Evolutionary conservation across 306 rosid species (phyloP).

Genomic region (Castanopsis chinensis): DNA sequence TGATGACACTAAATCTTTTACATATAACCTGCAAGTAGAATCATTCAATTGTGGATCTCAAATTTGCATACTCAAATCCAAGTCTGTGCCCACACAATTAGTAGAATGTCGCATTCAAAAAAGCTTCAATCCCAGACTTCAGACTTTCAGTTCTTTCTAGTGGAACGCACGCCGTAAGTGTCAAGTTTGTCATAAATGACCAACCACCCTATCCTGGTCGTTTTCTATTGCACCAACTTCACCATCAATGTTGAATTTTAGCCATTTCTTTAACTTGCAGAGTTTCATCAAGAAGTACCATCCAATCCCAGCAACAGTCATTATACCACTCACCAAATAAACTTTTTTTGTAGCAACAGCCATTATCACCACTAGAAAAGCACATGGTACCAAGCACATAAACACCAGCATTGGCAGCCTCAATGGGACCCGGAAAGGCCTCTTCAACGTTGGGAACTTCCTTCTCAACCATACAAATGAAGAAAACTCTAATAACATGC

Average conservation of each 20-base stretch:
- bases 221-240: neutral
- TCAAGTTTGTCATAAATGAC: neutral
- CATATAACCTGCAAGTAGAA: neutral
- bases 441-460: slow-evolving; percentile 31
- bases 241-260: neutral
- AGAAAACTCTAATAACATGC: slow-evolving; percentile 57
- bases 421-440: slow-evolving; percentile 57
- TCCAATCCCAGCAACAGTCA: slow-evolving; percentile 42
- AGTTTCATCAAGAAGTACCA: slow-evolving; percentile 39
- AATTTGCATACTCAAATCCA: neutral
- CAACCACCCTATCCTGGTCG: neutral
- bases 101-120: too few relatives aligned
- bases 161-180: neutral
- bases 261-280: slow-evolving; percentile 26
- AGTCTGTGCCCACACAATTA: too few relatives aligned
- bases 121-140: too few relatives aligned
- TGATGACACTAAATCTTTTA: too few relatives aligned
- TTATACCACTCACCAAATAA: slow-evolving; percentile 41
- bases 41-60: neutral
- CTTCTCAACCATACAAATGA: slow-evolving; percentile 54
- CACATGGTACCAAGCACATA: slow-evolving; percentile 52
- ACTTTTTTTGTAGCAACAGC: slow-evolving; percentile 43
- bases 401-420: slow-evolving; percentile 31
- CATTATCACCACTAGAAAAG: slow-evolving; percentile 42
- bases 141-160: too few relatives aligned